A percentile compares a stretch with the other conserved stretches of the same genome.
Conservation (phyloP, 208 protist genomes). For the Wallacemonas sp. region DNA sequence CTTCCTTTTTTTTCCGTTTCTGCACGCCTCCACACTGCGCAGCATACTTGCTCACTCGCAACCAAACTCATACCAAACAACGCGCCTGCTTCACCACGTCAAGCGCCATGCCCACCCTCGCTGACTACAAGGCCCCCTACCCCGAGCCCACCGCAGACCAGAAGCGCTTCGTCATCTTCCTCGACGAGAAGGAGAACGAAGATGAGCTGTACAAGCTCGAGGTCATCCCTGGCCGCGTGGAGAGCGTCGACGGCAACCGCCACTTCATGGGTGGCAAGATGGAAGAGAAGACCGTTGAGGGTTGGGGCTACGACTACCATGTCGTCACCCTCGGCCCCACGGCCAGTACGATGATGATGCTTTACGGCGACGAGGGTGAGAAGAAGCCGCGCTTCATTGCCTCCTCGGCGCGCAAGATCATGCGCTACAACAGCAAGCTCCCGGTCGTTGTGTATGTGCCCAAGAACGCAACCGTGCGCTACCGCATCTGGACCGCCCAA, state of each 20-base stretch:
- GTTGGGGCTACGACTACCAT: constrained; percentile 66
- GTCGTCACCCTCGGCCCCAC: constrained; percentile 29
- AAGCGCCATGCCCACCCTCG: constrained; percentile 34
- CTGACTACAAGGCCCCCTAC: constrained; percentile 63
- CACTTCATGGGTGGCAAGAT: constrained; percentile 41
- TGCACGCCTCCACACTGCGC: too few species aligned
- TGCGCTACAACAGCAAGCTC: constrained; percentile 57
- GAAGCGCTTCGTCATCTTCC: constrained; percentile 69
- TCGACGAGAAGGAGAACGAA: constrained; percentile 43
- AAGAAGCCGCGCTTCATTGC: constrained; percentile 30
- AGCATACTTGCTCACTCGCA: too few species aligned
- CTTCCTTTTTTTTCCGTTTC: too few species aligned
- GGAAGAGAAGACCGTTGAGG: constrained; percentile 46
- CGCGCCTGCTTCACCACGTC: too few species aligned
- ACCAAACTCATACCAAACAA: too few species aligned
- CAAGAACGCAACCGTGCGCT: constrained; percentile 45
- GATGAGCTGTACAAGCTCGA: constrained; percentile 57
- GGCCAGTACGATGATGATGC: constrained; percentile 37
- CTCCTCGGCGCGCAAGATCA: constrained; percentile 10
- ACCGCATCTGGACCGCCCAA: constrained; percentile 38
- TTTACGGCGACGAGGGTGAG: constrained; percentile 22
- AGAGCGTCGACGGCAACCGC: constrained; percentile 45
- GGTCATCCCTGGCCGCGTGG: constrained; percentile 56
- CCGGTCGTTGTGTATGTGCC: constrained; percentile 54
- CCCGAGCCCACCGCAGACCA: constrained; percentile 50